A percentile compares a stretch with the other conserved stretches of the same genome.
phyloP scores from a whole-genome alignment of 192 early-diverging fungal genomes.

The Lunasporangiospora selenospora region DNA sequence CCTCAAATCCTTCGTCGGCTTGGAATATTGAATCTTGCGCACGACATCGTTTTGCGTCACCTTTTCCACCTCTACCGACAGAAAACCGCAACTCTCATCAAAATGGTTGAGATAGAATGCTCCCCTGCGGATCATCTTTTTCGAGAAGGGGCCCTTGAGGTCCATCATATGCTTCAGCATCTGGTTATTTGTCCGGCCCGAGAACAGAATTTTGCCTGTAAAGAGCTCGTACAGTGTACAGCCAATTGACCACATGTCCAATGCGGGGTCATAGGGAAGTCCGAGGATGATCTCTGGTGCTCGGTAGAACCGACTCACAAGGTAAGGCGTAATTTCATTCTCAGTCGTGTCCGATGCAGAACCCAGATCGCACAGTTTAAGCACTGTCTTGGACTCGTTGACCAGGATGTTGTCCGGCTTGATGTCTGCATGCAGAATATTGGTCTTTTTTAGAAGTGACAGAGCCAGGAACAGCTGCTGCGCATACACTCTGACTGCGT shows the following conservation, averaged over 20 bases:
- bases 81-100: conserved; percentile 77
- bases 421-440: conserved; percentile 94
- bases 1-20: conserved; percentile 77
- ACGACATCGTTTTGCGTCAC: conserved; percentile 74
- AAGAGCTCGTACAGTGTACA: conserved; percentile 95
- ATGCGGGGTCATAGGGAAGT: conserved; percentile 81
- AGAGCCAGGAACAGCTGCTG: conserved; percentile 89
- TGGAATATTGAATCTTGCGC: conserved; percentile 67
- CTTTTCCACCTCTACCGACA: conserved; percentile 66
- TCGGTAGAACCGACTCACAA: conserved; percentile 95
- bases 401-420: conserved; percentile 99
- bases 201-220: conserved; percentile 95
- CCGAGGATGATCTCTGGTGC: conserved; percentile 98
- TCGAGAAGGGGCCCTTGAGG: conserved; percentile 85
- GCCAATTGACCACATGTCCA: conserved; percentile 97
- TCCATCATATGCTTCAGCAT: conserved; percentile 97
- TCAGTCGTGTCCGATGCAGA: conserved; percentile 88
- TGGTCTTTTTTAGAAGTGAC: conserved; percentile 81
- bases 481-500: conserved; percentile 91
- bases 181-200: conserved; percentile 94
- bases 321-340: conserved; percentile 95
- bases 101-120: conserved; percentile 88
- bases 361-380: conserved; percentile 96
- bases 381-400: conserved; percentile 74
- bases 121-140: conserved; percentile 83